Evolutionary conservation across 345 rosid species (phyloP).

Genomic region (Camelina laxa): DNA sequence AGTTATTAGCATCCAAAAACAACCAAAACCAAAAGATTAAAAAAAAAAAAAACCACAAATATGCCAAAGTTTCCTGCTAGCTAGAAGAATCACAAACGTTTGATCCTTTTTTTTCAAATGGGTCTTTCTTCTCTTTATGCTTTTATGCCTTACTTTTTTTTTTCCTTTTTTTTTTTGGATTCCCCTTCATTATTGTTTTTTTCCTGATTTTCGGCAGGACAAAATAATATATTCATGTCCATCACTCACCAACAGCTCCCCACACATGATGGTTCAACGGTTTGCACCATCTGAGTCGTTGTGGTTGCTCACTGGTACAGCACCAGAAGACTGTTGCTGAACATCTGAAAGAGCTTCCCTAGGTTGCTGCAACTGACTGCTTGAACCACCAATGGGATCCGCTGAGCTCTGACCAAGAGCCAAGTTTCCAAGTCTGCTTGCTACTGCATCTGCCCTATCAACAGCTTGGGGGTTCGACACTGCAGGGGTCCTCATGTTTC

Average conservation of each 20-base stretch:
- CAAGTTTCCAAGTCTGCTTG: slow-evolving; percentile 31
- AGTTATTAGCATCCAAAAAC: slow-evolving; percentile 38
- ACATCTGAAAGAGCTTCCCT: slow-evolving; percentile 31
- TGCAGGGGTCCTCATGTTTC: background rate
- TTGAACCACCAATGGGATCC: slow-evolving; percentile 30
- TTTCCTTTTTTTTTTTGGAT: background rate
- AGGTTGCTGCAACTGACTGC: slow-evolving; percentile 36
- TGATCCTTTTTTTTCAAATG: slow-evolving; percentile 32
- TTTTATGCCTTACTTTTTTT: slow-evolving; percentile 35
- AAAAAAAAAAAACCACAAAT: slow-evolving; percentile 26
- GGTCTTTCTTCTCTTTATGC: slow-evolving; percentile 31
- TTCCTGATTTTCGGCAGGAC: slow-evolving; percentile 40
- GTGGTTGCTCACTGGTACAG: slow-evolving; percentile 7
- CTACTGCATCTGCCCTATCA: slow-evolving; percentile 25
- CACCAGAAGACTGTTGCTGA: slow-evolving; percentile 27
- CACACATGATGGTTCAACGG: slow-evolving; percentile 39
- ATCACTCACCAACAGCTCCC: slow-evolving; percentile 39
- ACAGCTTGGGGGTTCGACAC: slow-evolving; percentile 27
- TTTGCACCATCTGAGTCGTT: slow-evolving; percentile 34
- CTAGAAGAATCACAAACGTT: slow-evolving; percentile 42
- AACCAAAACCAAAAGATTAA: slow-evolving; percentile 20
- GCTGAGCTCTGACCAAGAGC: slow-evolving; percentile 25
- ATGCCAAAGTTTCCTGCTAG: slow-evolving; percentile 36
- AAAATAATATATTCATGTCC: slow-evolving; percentile 37
- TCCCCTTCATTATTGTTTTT: slow-evolving; percentile 38